Evolutionary conservation across 345 rosid species (phyloP).

Genomic region (Eucalyptus pauciflora): DNA sequence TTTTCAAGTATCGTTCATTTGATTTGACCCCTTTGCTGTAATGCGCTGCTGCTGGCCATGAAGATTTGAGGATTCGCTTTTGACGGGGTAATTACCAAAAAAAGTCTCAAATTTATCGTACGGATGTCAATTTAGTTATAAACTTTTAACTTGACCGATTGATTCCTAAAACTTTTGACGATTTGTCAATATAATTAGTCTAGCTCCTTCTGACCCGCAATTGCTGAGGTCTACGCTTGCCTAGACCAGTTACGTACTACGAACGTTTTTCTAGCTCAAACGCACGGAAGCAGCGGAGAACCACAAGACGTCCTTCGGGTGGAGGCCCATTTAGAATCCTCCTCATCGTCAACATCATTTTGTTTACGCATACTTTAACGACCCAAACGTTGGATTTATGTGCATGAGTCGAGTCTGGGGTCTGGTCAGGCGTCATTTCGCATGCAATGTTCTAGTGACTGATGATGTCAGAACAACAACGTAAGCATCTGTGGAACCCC

Average conservation of each 20-base stretch:
- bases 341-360: not conserved
- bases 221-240: not conserved
- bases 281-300: not conserved
- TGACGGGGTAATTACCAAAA: too few species aligned
- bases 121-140: fast-evolving
- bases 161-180: too few species aligned
- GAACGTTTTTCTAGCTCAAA: not conserved
- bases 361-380: not conserved
- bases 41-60: too few species aligned
- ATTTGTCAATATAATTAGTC: too few species aligned
- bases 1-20: too few species aligned
- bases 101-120: too few species aligned
- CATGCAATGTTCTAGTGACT: not conserved
- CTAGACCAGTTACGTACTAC: too few species aligned
- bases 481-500: not conserved
- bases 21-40: too few species aligned
- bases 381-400: not conserved
- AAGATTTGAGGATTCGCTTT: too few species aligned
- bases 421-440: not conserved
- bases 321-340: not conserved
- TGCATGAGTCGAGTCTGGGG: not conserved
- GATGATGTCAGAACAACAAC: not conserved
- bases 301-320: not conserved
- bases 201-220: not conserved
- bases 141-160: too few species aligned